Evolutionary conservation across 805 yeast species (phyloP).

Genomic region (Teunomyces funiuensis): DNA sequence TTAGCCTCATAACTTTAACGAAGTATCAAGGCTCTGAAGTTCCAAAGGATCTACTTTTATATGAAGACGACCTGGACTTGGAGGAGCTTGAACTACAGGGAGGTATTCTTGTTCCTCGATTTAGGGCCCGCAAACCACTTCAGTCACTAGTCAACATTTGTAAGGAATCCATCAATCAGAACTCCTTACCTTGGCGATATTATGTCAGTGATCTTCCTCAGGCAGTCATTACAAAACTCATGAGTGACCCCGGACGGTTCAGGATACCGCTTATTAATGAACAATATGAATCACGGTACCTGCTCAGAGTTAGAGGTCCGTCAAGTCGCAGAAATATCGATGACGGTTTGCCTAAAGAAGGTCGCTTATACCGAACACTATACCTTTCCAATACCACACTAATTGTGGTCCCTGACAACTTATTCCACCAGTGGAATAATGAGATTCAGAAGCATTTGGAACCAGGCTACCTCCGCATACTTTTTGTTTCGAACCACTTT

Average conservation of each 20-base stretch:
- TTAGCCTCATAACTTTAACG: constrained; percentile 56
- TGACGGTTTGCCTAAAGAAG: constrained; percentile 16
- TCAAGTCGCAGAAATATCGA: constrained; percentile 14
- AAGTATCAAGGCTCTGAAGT: constrained; percentile 49
- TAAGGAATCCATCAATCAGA: constrained; percentile 39
- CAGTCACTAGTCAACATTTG: constrained; percentile 39
- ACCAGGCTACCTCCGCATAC: constrained; percentile 31
- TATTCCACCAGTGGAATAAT: constrained; percentile 62
- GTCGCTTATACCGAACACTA: constrained; percentile 26
- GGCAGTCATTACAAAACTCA: constrained; percentile 36
- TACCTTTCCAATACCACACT: constrained; percentile 54
- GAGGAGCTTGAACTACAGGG: background rate
- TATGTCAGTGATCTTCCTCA: constrained; percentile 46
- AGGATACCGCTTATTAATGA: constrained; percentile 24
- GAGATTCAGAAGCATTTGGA: constrained; percentile 59
- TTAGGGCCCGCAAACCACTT: background rate
- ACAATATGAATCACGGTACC: constrained; percentile 19
- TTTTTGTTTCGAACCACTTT: constrained; percentile 34
- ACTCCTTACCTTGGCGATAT: constrained; percentile 60
- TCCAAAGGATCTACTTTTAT: constrained; percentile 34
- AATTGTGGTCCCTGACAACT: constrained; percentile 64
- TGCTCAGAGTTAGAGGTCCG: constrained; percentile 18
- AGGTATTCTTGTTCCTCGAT: background rate
- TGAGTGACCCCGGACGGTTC: constrained; percentile 46
- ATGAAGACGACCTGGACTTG: constrained; percentile 6